phyloP scores from a whole-genome alignment of 2,329 filamentous ascomycete genomes.

The Tolypocladium album region DNA sequence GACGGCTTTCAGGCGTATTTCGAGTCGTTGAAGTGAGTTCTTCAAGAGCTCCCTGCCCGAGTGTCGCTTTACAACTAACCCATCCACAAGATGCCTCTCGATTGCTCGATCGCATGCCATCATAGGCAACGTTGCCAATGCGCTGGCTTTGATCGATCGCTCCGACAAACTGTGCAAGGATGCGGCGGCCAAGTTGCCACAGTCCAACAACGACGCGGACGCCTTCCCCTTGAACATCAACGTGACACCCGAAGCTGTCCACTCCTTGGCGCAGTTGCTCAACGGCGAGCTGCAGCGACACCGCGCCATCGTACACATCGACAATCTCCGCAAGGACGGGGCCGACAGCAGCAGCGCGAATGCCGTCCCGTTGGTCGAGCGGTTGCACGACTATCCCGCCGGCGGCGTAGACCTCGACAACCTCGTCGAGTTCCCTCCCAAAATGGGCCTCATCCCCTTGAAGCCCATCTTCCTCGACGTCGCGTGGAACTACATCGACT shows the following conservation, averaged over 20 bases:
- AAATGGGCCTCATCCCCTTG: slow-evolving; percentile 70
- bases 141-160: slow-evolving; percentile 73
- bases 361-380: slow-evolving; percentile 55
- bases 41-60: background rate
- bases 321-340: slow-evolving; percentile 46
- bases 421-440: slow-evolving; percentile 79
- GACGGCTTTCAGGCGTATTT: slow-evolving; percentile 75
- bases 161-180: slow-evolving; percentile 53
- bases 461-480: slow-evolving; percentile 96
- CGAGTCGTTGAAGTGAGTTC: slow-evolving; percentile 66
- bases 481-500: slow-evolving; percentile 95
- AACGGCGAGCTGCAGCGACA: slow-evolving; percentile 66
- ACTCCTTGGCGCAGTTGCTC: slow-evolving; percentile 51
- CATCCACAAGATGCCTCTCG: slow-evolving; percentile 55
- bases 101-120: slow-evolving; percentile 78
- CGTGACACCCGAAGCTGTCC: slow-evolving; percentile 47
- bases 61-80: slow-evolving; percentile 4
- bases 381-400: slow-evolving; percentile 63
- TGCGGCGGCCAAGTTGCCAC: slow-evolving; percentile 37
- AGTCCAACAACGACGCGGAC: slow-evolving; percentile 13
- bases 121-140: slow-evolving; percentile 60
- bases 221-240: slow-evolving; percentile 51
- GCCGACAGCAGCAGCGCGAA: slow-evolving; percentile 7
- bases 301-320: slow-evolving; percentile 77
- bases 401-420: slow-evolving; percentile 65